These are phyloP conservation scores for Talaromyces sp. DNA, from an alignment of 2,329 filamentous ascomycete genomes.

Conservation along the genomic window DNA sequence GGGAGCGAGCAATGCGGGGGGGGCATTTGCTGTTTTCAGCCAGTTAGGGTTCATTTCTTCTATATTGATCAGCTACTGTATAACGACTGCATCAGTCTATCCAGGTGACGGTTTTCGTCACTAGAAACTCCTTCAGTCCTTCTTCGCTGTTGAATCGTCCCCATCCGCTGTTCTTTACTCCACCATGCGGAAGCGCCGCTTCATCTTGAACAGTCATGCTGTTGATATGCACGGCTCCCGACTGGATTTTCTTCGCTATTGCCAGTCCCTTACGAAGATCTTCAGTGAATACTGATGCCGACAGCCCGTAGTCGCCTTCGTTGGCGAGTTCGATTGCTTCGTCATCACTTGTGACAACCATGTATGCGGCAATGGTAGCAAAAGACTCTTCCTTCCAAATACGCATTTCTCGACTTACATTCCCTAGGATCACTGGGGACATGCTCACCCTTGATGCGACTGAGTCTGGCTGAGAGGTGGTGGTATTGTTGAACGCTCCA, in stretches of 20 bases:
- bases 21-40: not conserved
- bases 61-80: not conserved
- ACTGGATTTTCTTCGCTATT: slow-evolving; percentile 60
- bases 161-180: slow-evolving; percentile 57
- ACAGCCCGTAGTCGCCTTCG: slow-evolving; percentile 39
- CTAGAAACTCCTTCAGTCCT: slow-evolving; percentile 57
- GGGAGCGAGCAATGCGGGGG: not conserved
- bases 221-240: slow-evolving; percentile 62
- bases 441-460: slow-evolving; percentile 41
- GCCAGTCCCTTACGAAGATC: slow-evolving; percentile 48
- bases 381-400: slow-evolving; percentile 57
- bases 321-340: slow-evolving; percentile 42
- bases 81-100: slow-evolving; percentile 1
- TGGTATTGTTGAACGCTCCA: slow-evolving; percentile 4
- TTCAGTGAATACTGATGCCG: slow-evolving; percentile 46
- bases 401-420: slow-evolving; percentile 64
- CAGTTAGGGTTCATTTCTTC: not conserved
- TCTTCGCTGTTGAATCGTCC: slow-evolving; percentile 53
- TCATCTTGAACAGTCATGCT: slow-evolving; percentile 63
- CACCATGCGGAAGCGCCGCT: slow-evolving; percentile 58
- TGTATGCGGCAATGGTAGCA: slow-evolving; percentile 65
- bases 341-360: slow-evolving; percentile 46
- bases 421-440: slow-evolving; percentile 63
- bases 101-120: slow-evolving; percentile 53
- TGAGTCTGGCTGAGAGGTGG: not conserved